phyloP scores from a whole-genome alignment of 352 stramenopile species.

The Phytophthora multivora region DNA sequence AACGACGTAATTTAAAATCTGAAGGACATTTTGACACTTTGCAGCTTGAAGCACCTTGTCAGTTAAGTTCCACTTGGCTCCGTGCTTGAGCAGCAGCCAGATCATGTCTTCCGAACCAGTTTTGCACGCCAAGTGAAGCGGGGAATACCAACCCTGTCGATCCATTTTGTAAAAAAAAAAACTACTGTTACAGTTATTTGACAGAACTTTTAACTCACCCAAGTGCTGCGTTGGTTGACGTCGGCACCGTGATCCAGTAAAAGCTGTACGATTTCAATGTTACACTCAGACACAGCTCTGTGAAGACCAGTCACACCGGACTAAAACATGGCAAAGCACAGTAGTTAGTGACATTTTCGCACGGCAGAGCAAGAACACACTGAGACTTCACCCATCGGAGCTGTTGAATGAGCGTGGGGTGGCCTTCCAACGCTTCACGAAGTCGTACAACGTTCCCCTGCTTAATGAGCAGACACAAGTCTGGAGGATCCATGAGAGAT shows the following conservation, averaged over 20 bases:
- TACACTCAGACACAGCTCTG: conserved; percentile 54
- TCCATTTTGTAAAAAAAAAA: not conserved
- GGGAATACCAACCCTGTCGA: conserved; percentile 72
- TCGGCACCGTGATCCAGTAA: conserved; percentile 55
- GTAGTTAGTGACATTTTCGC: not conserved
- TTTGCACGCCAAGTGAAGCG: conserved; percentile 80
- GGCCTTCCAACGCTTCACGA: conserved; percentile 32
- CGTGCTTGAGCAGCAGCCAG: conserved; percentile 62
- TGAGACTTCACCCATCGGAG: conserved; percentile 58
- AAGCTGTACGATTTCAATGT: conserved; percentile 49
- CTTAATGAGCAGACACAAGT: conserved; percentile 67
- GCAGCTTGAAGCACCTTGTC: conserved; percentile 52
- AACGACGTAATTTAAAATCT: not conserved
- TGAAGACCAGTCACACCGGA: conserved; percentile 70
- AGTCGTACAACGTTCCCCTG: conserved; percentile 44
- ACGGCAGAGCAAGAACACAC: not conserved
- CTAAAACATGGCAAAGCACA: conserved; percentile 24
- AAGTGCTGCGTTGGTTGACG: conserved; percentile 63
- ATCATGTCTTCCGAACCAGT: conserved; percentile 65
- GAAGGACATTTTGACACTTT: not conserved
- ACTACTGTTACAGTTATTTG: too few species aligned
- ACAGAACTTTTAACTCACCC: conserved; percentile 37
- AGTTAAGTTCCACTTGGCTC: conserved; percentile 53
- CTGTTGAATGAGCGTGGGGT: conserved; percentile 43
- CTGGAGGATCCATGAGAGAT: conserved; percentile 19